Evolutionary conservation across 306 rosid genomes (phyloP).

Genomic region (Castanea crenata): DNA sequence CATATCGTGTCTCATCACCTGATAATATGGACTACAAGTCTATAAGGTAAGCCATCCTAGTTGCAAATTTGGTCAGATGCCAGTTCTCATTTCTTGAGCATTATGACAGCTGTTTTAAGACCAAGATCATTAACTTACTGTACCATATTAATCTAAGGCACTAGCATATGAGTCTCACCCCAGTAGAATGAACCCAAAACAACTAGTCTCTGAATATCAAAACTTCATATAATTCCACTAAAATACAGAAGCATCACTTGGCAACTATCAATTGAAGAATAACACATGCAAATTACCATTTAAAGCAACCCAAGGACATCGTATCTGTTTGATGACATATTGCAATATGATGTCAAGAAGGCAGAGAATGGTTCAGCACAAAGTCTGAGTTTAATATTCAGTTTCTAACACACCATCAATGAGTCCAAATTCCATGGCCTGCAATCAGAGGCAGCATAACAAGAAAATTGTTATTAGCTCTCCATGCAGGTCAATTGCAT

Average conservation of each 20-base stretch:
- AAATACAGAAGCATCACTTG: background rate
- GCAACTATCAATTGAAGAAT: background rate
- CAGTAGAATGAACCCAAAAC: background rate
- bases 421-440: constrained; percentile 96
- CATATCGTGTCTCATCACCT: too few relatives aligned
- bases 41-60: background rate
- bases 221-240: background rate
- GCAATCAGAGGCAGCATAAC: constrained; percentile 24
- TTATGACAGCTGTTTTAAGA: background rate
- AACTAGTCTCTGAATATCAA: background rate
- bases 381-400: constrained; percentile 53
- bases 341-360: constrained; percentile 3
- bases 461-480: background rate
- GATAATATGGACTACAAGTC: background rate
- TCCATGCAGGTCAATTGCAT: background rate
- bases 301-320: constrained; percentile 14
- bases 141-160: background rate
- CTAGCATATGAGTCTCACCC: background rate
- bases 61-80: background rate
- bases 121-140: background rate
- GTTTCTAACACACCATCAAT: constrained; percentile 89
- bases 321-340: constrained; percentile 10
- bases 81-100: background rate
- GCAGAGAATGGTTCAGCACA: constrained; percentile 7
- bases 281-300: constrained; percentile 12